Evolutionary conservation across 2,329 filamentous ascomycete species (phyloP), one percentile per base, ranked within the genome.

Genomic region (Colletotrichum orchidophilum): DNA sequence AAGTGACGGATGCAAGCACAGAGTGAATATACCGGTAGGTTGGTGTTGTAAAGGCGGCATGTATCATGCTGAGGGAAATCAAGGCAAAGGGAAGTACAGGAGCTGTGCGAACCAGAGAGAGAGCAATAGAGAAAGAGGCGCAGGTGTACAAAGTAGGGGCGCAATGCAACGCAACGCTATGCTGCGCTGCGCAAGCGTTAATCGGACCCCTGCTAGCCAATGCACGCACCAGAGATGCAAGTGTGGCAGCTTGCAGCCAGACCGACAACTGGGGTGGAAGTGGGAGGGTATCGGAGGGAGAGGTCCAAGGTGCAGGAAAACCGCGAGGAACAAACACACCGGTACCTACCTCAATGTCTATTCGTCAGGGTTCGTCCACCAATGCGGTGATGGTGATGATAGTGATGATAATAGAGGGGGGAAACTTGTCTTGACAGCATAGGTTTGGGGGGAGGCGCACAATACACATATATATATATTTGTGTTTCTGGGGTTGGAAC

Each of bases 231-330:
- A 54, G 29, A 46, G 49, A 71, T 63, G 68, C 64, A 68, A 53
- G 68, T 71, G 68, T 71, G 58, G 63, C 68, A 68, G 68, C 68
- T 42, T 68, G 68, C 68, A 71, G 57, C 68, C 57, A 71, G 52
- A 63, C 68, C 68, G 64, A 71, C 68, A 68, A 58, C 63, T 35
- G 64, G 68, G 68, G 68, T 68, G 55, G n/a, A 26, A 67, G 57
- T 52, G 66, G 63, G 57, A 54, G 54, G 33, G 55, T 54, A 53
- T 60, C 62, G 29, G 49, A 11, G 27, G 24, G 63, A 29, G 35
- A 55, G 46, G 46, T 33, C 12, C 58, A 27, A 49, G 21, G 39
- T 55, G 64, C 50, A 53, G 21, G 18, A 27, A 31, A 21, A 27
- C 33, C 18, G 33, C 27, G 42, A 65, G 42, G 13, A 46, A 58